These are phyloP conservation scores for Agrostemma githago DNA, from an alignment of 148 eudicot species.

Conservation along the genomic window DNA sequence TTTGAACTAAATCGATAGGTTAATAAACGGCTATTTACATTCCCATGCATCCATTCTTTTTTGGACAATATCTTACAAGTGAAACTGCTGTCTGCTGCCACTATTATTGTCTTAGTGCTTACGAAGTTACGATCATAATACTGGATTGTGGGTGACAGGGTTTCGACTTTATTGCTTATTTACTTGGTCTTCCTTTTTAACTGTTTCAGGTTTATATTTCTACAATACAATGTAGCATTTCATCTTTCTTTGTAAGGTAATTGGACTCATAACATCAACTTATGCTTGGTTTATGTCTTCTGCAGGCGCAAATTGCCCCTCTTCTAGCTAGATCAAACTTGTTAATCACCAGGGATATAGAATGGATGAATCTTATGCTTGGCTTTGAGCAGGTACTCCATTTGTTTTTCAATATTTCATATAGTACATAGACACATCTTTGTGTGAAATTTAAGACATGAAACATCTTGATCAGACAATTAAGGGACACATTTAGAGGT, in stretches of 20 bases:
- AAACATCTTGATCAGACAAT: not conserved
- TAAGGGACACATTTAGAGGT: not conserved
- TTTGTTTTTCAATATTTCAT: not conserved
- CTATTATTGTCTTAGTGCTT: not conserved
- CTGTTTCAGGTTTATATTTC: not conserved
- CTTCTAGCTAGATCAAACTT: conserved; percentile 95
- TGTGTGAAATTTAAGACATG: not conserved
- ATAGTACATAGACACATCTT: not conserved
- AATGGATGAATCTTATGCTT: conserved; percentile 90
- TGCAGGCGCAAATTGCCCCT: conserved; percentile 67
- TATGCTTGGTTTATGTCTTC: conserved; percentile 2
- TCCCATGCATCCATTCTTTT: not conserved
- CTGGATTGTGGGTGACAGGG: not conserved
- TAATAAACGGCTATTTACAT: not conserved
- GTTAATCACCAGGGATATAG: conserved; percentile 91
- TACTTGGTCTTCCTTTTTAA: not conserved
- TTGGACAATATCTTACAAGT: no score
- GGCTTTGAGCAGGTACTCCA: conserved; percentile 96
- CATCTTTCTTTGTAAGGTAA: not conserved
- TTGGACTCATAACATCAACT: not conserved
- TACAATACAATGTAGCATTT: not conserved
- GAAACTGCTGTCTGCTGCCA: not conserved
- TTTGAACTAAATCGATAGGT: not conserved
- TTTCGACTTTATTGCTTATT: not conserved
- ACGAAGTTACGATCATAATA: not conserved